Evolutionary conservation across 176 grass and related monocot species (phyloP).

Genomic region (Chrysopogon serrulatus): DNA sequence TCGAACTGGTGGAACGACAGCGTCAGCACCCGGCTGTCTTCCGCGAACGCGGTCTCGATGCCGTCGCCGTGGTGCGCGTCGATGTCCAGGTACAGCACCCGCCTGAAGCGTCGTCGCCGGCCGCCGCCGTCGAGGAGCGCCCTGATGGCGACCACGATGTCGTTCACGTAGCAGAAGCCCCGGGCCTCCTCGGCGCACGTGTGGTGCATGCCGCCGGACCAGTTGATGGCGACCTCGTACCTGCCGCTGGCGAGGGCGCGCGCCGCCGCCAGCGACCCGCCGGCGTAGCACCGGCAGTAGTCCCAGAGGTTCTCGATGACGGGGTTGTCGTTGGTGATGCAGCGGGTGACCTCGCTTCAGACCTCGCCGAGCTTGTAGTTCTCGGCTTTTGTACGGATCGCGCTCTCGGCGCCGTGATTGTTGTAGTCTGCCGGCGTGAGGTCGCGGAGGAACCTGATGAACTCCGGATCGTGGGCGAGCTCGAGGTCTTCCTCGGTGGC

Average conservation of each 20-base stretch:
- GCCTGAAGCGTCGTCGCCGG: too few species aligned
- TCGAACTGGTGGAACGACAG: constrained; percentile 54
- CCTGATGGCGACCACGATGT: constrained; percentile 51
- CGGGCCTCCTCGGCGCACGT: constrained; percentile 27
- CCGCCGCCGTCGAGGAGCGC: constrained; percentile 28
- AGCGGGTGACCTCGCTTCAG: background rate
- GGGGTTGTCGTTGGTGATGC: constrained; percentile 35
- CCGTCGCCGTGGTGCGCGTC: constrained; percentile 81
- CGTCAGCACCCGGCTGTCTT: constrained; percentile 34
- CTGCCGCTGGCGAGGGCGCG: too few species aligned
- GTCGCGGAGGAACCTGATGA: constrained; percentile 18
- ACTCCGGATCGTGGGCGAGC: constrained; percentile 32
- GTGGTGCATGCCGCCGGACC: constrained; percentile 66
- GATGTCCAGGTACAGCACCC: constrained; percentile 75
- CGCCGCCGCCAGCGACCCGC: too few species aligned
- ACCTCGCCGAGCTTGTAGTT: constrained; percentile 12
- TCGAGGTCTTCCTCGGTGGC: constrained; percentile 27
- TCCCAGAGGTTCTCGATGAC: constrained; percentile 35
- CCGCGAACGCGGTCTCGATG: constrained; percentile 41
- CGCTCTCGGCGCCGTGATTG: background rate
- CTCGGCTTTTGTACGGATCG: background rate
- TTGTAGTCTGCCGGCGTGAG: constrained; percentile 14
- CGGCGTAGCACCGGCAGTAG: constrained; percentile 50
- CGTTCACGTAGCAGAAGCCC: constrained; percentile 69
- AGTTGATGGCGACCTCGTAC: constrained; percentile 55